Percentiles rank a stretch among this genome's conserved stretches.
These are phyloP conservation scores for Cordyceps militaris DNA, from an alignment of 2,329 filamentous ascomycete genomes.

Conservation along the genomic window DNA sequence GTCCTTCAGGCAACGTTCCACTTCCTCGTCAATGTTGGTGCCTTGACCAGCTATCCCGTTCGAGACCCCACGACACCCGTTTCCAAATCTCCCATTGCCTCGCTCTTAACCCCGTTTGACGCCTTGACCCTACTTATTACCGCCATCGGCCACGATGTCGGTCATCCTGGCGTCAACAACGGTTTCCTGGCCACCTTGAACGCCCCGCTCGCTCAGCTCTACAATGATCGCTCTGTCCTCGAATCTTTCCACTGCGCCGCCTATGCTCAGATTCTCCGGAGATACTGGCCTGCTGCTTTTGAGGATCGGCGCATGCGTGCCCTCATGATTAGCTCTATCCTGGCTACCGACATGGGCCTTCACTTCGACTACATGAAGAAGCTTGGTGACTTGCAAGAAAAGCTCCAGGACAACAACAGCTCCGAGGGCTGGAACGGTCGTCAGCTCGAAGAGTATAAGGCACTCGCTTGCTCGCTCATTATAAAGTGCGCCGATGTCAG, in stretches of 20 bases:
- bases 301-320: conserved; percentile 72
- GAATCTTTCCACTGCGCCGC: conserved; percentile 97
- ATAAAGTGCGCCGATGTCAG: conserved; percentile 99
- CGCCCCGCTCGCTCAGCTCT: conserved; percentile 85
- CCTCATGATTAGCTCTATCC: conserved; percentile 93
- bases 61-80: conserved; percentile 18
- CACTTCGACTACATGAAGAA: conserved; percentile 97
- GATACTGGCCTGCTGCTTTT: conserved; percentile 83
- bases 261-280: conserved; percentile 88
- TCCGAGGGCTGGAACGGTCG: conserved; percentile 72
- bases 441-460: conserved; percentile 66
- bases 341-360: conserved; percentile 94
- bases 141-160: conserved; percentile 96
- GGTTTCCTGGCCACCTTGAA: conserved; percentile 90
- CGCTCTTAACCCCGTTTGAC: conserved; percentile 77
- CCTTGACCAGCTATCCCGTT: conserved; percentile 60
- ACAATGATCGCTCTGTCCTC: conserved; percentile 93
- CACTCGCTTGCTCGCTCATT: conserved; percentile 78
- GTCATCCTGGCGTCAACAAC: conserved; percentile 96
- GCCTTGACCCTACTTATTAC: conserved; percentile 83
- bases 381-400: conserved; percentile 72
- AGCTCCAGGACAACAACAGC: conserved; percentile 58
- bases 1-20: conserved; percentile 90
- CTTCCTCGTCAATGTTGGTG: conserved; percentile 76
- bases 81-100: conserved; percentile 58